phyloP scores from a whole-genome alignment of 2,329 filamentous ascomycete species.

The Emergomyces africanus region DNA sequence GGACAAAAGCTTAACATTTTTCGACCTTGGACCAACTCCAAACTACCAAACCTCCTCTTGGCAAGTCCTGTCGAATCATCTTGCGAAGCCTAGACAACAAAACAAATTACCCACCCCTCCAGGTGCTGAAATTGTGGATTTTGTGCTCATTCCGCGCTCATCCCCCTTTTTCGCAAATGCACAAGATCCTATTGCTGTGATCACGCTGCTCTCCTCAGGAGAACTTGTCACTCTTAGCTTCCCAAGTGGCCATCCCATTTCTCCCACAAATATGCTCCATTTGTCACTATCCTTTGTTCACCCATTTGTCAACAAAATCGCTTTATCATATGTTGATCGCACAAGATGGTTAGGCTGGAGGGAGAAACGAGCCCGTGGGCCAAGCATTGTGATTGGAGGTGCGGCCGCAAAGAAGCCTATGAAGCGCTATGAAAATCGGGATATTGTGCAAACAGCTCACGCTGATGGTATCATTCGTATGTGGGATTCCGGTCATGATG shows the following conservation, averaged over 20 bases:
- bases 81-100: conserved; percentile 60
- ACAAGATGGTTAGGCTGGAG: conserved; percentile 79
- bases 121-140: conserved; percentile 64
- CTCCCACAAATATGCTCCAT: conserved; percentile 84
- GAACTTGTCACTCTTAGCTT: conserved; percentile 86
- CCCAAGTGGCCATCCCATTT: conserved; percentile 80
- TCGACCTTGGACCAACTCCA: conserved; percentile 80
- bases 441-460: conserved; percentile 75
- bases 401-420: conserved; percentile 56
- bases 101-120: conserved; percentile 61
- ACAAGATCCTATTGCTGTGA: conserved; percentile 78
- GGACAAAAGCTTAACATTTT: conserved; percentile 68
- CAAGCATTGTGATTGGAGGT: conserved; percentile 66
- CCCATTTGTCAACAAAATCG: conserved; percentile 66
- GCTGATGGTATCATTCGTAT: conserved; percentile 83
- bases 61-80: conserved; percentile 67
- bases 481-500: conserved; percentile 84
- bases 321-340: conserved; percentile 62
- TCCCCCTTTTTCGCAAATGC: conserved; percentile 80
- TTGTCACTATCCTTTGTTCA: conserved; percentile 79
- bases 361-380: conserved; percentile 70
- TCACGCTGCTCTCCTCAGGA: conserved; percentile 69
- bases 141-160: conserved; percentile 66
- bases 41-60: conserved; percentile 85
- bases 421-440: conserved; percentile 69